Evolutionary conservation across 495 filamentous ascomycete species (phyloP), one percentile per base, ranked within the genome.

Genomic region (Aspergillus homomorphus): DNA sequence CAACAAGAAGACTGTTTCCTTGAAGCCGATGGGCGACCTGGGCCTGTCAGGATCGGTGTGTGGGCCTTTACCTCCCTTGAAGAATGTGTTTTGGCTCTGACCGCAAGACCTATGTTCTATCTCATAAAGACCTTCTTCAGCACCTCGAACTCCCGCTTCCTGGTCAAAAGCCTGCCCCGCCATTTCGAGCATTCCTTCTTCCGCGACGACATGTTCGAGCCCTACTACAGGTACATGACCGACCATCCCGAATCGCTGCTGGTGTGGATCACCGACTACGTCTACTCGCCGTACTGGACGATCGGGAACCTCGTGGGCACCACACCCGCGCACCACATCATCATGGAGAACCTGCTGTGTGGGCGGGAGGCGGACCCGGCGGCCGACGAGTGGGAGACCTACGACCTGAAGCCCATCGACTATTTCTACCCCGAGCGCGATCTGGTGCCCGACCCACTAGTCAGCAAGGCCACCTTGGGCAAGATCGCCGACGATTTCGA

Each of bases 371-470:
- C 75, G 7, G 74, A 78, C 48, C 64, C 68, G 0, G 68, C 69
- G 2, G 63, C 73, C 2, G 68, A 72, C 0, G 71, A 77, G 9
- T 90, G 86, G 86, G 85, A 89, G 57, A 80, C 79, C 0, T 89
- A 85, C 73, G 87, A 90, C 43, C 80, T 90, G 16, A 90, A 90
- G 62, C 87, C 87, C 0, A 82, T 77, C 21, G 81, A 82, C 41
- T 90, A 89, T 67, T 89, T 89, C 73, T 88, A 83, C 59, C 87
- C 87, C 0, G 86, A 89, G 69, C 73, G 87, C 1, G 87, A 90
- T 54, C 74, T 90, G 9, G 71, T 86, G 0, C 83, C 82, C 2
- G 83, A 82, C 0, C 68, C 72, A 0, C 71, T 90, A 0, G 76
- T 86, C 0, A 82, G 80, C 45, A 74, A 87, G 51, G 78, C 77